Conservation (phyloP, 176 grass and related monocot species). For the Rhipidocladum racemiflorum region DNA sequence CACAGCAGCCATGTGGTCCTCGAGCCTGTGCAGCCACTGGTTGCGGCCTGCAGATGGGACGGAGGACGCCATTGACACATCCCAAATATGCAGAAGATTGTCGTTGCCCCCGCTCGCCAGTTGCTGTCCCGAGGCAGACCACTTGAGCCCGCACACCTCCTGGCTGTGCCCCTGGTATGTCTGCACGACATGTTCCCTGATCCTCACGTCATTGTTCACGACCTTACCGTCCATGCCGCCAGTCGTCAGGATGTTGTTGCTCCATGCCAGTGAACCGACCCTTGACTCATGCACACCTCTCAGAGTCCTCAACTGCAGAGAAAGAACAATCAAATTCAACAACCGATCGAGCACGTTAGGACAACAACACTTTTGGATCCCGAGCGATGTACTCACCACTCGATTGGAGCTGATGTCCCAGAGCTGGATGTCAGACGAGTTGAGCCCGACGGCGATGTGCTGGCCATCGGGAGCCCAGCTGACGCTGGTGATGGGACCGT, state of each 20-base stretch:
- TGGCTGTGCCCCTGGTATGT: conserved; percentile 59
- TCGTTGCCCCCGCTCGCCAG: conserved; percentile 67
- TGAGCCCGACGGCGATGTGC: conserved; percentile 57
- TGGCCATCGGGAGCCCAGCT: conserved; percentile 67
- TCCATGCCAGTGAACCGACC: conserved; percentile 70
- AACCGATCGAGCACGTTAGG: background rate
- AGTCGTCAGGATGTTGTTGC: conserved; percentile 55
- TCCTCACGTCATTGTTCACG: conserved; percentile 65
- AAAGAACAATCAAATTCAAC: conserved; percentile 1
- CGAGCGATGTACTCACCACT: conserved; percentile 32
- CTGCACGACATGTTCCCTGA: conserved; percentile 55
- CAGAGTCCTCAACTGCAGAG: conserved; percentile 57
- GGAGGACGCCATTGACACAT: conserved; percentile 53
- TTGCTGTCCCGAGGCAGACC: conserved; percentile 60
- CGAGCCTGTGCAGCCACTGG: conserved; percentile 64
- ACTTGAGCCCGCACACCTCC: conserved; percentile 69
- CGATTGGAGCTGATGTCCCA: conserved; percentile 63
- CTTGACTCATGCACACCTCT: conserved; percentile 50
- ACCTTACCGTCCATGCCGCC: conserved; percentile 64
- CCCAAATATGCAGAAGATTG: conserved; percentile 67
- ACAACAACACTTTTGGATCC: background rate
- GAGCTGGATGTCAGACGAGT: conserved; percentile 63
- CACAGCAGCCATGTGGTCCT: conserved; percentile 61
- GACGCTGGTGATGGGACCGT: conserved; percentile 57
- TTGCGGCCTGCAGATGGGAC: conserved; percentile 41